phyloP scores from a whole-genome alignment of 768 basidiomycete genomes.

The Candolleomyces aberdarensis region DNA sequence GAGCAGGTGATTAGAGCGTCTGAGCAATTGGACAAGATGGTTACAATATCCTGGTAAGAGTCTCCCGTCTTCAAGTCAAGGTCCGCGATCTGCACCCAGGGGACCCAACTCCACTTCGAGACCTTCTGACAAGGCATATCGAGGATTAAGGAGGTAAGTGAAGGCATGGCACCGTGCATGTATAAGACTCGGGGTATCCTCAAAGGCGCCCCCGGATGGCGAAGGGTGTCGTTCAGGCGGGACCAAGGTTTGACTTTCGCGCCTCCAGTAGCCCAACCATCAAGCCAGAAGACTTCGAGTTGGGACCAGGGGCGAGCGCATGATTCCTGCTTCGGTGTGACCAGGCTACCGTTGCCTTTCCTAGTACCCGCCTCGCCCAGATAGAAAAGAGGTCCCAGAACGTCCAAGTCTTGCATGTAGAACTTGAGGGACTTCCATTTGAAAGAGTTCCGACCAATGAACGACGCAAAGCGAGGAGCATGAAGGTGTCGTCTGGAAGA shows the following conservation, averaged over 20 bases:
- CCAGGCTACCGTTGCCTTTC: not conserved
- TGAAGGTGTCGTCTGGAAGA: not conserved
- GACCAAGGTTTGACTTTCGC: not conserved
- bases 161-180: not conserved
- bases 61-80: constrained; percentile 4
- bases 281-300: not conserved
- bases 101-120: constrained; percentile 3
- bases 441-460: not conserved
- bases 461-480: not conserved
- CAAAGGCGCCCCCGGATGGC: not conserved
- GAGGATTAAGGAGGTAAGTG: not conserved
- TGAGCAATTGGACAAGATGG: not conserved
- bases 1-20: not conserved
- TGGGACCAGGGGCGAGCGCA: not conserved
- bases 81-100: constrained; percentile 3
- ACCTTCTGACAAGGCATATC: constrained; percentile 2
- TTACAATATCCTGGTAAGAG: constrained; percentile 5
- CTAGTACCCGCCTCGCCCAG: not conserved
- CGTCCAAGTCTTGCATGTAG: constrained; percentile 2
- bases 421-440: constrained; percentile 7
- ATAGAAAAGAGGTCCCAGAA: not conserved
- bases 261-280: constrained; percentile 2
- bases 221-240: not conserved
- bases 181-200: not conserved
- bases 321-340: not conserved